A percentile compares a stretch with the other conserved stretches of the same genome.
These are phyloP conservation scores for Dinochytrium kinnereticum DNA, from an alignment of 371 early-diverging fungal genomes.

Conservation along the genomic window DNA sequence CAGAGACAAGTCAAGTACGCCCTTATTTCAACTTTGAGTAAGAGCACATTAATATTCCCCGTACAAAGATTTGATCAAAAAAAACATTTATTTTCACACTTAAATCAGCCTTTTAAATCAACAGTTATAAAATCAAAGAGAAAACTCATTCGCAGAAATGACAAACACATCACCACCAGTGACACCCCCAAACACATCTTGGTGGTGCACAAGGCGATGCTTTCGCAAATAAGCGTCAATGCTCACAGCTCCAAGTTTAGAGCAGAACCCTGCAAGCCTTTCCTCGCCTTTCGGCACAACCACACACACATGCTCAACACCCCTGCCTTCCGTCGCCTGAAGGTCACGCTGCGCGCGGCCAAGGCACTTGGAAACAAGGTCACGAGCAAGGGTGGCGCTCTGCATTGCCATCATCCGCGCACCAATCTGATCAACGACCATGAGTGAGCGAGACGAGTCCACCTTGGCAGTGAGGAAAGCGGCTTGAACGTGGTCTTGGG, in stretches of 20 bases:
- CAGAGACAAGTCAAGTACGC: too few species aligned
- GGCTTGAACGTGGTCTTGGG: slow-evolving; percentile 23
- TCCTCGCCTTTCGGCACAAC: slow-evolving; percentile 14
- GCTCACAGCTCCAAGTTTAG: slow-evolving; percentile 28
- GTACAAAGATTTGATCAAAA: too few species aligned
- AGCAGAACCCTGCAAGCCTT: slow-evolving; percentile 11
- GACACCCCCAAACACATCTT: not conserved
- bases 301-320: slow-evolving; percentile 25
- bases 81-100: too few species aligned
- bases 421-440: slow-evolving; percentile 25
- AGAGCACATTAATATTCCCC: too few species aligned
- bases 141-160: slow-evolving; percentile 1
- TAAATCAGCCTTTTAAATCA: too few species aligned
- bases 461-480: slow-evolving; percentile 28
- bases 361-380: slow-evolving; percentile 17
- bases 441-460: not conserved
- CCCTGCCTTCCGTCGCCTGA: not conserved
- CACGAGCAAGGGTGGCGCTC: slow-evolving; percentile 17
- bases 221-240: slow-evolving; percentile 18
- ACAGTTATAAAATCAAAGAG: too few species aligned
- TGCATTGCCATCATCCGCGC: slow-evolving; percentile 24
- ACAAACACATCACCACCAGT: slow-evolving; percentile 1
- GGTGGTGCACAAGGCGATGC: not conserved
- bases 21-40: too few species aligned
- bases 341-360: slow-evolving; percentile 13